Evolutionary conservation across 2,329 filamentous ascomycete genomes (phyloP), one percentile per base, ranked within the genome.

Genomic region (Aspergillus versicolor): DNA sequence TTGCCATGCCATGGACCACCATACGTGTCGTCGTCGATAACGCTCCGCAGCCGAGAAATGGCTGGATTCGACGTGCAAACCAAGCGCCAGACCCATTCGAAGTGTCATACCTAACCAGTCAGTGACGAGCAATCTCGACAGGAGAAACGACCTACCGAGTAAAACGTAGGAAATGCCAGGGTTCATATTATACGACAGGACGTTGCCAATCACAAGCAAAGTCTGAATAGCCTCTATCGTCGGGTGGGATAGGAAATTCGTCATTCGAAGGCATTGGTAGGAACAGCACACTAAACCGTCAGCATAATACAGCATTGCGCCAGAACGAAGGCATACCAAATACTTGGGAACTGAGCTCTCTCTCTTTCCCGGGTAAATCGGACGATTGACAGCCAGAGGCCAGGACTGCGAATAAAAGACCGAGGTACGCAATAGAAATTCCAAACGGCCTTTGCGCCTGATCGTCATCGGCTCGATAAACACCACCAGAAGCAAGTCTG

Each of bases 1-100:
- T 66, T 87, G 84, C 84, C 84, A 87, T 32, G 86, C 78, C 61
- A 87, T 78, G 2, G 83, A 83, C 84, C 84, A 87, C 77, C 77
- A 80, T 44, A 78, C 73, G 61, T 77, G 75, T 52, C 74, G 69
- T 41, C 77, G 68, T 58, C 76, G 68, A 67, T 78, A 73, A 63
- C 76, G 71, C 52, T 84, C 80, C 6, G 74, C 66, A 3, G 80
- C 73, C 2, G 80, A 79, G 46, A 82, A 81, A 21, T 79, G 77
- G 40, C 82, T 81, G 45, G 83, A 84, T 63, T 82, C 78, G 44
- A 83, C 79, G 61, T 87, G 84, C 43, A 87, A 70, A 5, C 84
- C 84, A 11, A 86, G 77, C 5, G 82, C 83, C 69, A 86, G 78
- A 12, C 83, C 83, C 70, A 87, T 81, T 57, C 84, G 78, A 47